Base-by-base conservation (phyloP, 73 alveolate species). In the Paramecium sonneborni region DNA sequence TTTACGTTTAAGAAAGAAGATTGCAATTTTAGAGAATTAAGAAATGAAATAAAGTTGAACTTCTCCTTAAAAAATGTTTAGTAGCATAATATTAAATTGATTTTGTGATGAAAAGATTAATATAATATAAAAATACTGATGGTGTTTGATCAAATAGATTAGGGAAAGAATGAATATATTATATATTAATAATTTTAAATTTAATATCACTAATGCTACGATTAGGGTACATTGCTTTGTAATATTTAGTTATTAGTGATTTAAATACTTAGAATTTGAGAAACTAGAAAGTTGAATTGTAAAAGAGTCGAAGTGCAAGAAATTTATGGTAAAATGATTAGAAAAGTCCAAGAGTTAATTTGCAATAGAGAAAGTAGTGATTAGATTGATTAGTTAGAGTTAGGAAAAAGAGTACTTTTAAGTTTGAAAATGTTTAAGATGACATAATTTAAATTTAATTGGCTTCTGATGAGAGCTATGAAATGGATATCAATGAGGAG, bases 401-500 rank as follows among this genome's bases (percentile, higher is more conserved):
- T 5, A 62, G 84, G 34, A 62, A 62, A 32, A 62, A 62, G 44
- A 62, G 84, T 62, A 62, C 44, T 62, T 26, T 62, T 24, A 30
- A 62, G 44, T 62, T 62, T 26, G 84, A 62, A 14, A 30, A 62
- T 30, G 84, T 32, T 30, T 30, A 62, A 30, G 84, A 62, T 62
- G 46, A 62, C 26, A 62, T 62, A 3, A 62, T 62, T 62, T 44
- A 24, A 62, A 62, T 62, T 62, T 12, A 62, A 30, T 23, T 62
- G 24, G 84, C 84, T 30, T 62, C 84, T 62, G 84, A 62, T 32
- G 84, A 62, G 48, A 62, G 84, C 18, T 62, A 62, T 62, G 84
- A 62, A 62, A 62, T 62, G 23, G 44, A 62, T 62, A 62, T 62
- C 11, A 62, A 62, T 62, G 84, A 62, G 24, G 84, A 62, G 44